Percentiles rank a stretch among this genome's conserved stretches.
Conservation (phyloP, 345 rosid species). For the Theobroma cacao region DNA sequence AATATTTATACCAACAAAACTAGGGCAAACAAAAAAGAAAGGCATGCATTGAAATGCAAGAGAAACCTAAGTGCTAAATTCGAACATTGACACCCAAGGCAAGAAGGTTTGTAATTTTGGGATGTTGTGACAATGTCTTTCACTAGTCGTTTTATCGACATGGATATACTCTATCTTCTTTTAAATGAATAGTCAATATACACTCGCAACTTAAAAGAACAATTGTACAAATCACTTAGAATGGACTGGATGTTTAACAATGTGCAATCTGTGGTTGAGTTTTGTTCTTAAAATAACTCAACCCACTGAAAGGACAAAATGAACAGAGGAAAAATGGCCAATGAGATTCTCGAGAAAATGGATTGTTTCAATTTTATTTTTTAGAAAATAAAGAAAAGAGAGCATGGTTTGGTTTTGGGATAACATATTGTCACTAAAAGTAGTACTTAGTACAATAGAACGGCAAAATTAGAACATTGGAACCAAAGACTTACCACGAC, state of each 20-base stretch:
- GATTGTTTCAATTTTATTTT: not conserved
- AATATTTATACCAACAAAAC: not conserved
- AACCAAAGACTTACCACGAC: constrained; percentile 15
- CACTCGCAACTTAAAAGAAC: not conserved
- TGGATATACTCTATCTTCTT: not conserved
- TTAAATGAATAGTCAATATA: not conserved
- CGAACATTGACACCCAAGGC: no score
- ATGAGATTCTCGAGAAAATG: not conserved
- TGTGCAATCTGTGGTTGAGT: no score
- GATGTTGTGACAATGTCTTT: not conserved
- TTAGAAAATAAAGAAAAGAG: not conserved
- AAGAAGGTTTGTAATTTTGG: not conserved
- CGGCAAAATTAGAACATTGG: not conserved
- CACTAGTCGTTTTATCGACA: not conserved
- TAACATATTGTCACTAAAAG: not conserved
- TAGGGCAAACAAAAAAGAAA: not conserved
- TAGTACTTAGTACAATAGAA: not conserved
- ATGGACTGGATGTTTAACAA: no score
- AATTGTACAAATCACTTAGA: no score
- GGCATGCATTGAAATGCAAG: not conserved
- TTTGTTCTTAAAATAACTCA: no score
- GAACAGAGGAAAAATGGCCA: not conserved
- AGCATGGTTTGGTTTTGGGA: not conserved
- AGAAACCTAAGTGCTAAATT: no score
- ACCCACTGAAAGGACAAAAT: not conserved